Evolutionary conservation across 495 filamentous ascomycete genomes (phyloP).

Genomic region (Aspergillus carlsbadensis): DNA sequence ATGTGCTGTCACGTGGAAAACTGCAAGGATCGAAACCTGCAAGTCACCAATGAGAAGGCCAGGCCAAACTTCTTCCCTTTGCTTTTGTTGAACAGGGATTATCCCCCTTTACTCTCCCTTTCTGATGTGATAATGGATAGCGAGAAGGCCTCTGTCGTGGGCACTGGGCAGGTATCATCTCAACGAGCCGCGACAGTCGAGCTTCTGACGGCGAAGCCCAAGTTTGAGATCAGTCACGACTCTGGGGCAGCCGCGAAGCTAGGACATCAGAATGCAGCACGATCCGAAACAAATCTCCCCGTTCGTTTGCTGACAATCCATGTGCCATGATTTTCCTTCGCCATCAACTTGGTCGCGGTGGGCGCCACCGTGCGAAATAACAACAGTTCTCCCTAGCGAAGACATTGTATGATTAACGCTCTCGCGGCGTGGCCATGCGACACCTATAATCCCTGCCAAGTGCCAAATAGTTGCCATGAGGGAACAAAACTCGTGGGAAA

Average conservation of each 20-base stretch:
- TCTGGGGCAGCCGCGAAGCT: neutral
- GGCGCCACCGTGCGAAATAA: neutral
- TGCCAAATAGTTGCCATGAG: neutral
- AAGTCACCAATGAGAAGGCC: neutral
- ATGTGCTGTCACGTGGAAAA: no score
- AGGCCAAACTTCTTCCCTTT: no score
- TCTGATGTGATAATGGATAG: neutral
- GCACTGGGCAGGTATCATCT: no score
- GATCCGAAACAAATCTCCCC: neutral
- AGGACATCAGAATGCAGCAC: neutral
- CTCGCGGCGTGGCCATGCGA: conserved; percentile 1
- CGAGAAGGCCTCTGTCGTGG: neutral
- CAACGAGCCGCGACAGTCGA: neutral
- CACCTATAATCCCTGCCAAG: neutral
- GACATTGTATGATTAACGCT: neutral
- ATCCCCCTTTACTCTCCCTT: neutral
- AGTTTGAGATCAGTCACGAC: neutral
- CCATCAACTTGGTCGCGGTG: neutral
- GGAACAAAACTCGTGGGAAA: neutral
- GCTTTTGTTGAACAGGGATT: no score
- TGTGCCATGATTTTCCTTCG: neutral
- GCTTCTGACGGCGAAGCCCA: neutral
- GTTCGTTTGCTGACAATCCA: neutral
- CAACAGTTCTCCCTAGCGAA: neutral
- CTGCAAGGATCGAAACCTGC: neutral